phyloP scores from a whole-genome alignment of 2,329 filamentous ascomycete species.

The Ceratocystis alfenasii region DNA sequence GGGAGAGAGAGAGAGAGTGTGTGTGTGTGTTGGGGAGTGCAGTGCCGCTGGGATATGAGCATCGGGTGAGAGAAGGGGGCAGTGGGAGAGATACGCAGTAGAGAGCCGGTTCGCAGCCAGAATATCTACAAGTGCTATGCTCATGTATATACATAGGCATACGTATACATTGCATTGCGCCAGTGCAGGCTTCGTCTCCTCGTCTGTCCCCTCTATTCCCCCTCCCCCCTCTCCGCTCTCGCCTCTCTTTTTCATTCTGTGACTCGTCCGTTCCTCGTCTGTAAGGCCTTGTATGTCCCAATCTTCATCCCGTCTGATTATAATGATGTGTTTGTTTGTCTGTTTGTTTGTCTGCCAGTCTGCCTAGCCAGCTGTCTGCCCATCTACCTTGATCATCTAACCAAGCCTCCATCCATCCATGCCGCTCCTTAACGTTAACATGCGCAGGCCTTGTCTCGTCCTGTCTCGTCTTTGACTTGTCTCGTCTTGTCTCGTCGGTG shows the following conservation, averaged over 20 bases:
- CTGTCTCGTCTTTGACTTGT: not conserved
- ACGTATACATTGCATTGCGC: too few relatives aligned
- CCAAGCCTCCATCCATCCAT: not conserved
- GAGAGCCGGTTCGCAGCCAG: too few relatives aligned
- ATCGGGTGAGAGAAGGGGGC: too few relatives aligned
- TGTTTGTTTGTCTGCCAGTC: not conserved
- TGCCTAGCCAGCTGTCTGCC: not conserved
- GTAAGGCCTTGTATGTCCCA: not conserved
- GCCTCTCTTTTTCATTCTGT: not conserved
- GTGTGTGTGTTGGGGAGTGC: not conserved
- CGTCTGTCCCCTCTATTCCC: not conserved
- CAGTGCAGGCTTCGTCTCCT: not conserved
- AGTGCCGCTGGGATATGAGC: not conserved
- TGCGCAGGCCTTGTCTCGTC: slow-evolving; percentile 3
- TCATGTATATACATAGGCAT: not conserved
- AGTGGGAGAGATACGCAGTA: too few relatives aligned
- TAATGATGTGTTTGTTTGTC: not conserved
- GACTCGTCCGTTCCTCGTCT: slow-evolving; percentile 7
- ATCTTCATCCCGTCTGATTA: slow-evolving; percentile 1
- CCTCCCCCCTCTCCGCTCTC: too few relatives aligned
- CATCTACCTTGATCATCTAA: not conserved
- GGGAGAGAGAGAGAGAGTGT: too few relatives aligned
- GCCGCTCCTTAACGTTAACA: not conserved
- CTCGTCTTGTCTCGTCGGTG: slow-evolving; percentile 6
- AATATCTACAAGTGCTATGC: not conserved